These are phyloP conservation scores for Tulasnella sp. DNA, from an alignment of 768 basidiomycete species.

Conservation along the genomic window DNA sequence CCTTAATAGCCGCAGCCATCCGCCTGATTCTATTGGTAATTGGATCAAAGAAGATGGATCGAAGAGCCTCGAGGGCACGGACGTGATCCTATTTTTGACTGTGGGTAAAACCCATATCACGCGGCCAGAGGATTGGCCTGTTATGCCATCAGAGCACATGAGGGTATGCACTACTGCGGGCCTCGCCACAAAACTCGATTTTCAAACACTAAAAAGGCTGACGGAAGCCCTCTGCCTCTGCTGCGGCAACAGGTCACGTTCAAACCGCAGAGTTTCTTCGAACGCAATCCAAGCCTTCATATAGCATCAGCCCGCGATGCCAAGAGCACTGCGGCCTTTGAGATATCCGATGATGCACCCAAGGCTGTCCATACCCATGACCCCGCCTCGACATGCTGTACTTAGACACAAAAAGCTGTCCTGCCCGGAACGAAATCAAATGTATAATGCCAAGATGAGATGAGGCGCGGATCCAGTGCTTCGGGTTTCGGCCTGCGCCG, in stretches of 20 bases:
- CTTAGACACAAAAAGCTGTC: no score
- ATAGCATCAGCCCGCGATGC: slow-evolving; percentile 30
- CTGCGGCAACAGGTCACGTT: slow-evolving; percentile 44
- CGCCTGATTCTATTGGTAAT: slow-evolving; percentile 56
- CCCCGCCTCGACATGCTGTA: background rate
- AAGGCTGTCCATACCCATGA: slow-evolving; percentile 4
- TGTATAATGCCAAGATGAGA: no score
- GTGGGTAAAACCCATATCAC: slow-evolving; percentile 71
- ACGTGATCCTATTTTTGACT: slow-evolving; percentile 67
- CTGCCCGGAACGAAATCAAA: no score
- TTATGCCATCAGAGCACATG: slow-evolving; percentile 38
- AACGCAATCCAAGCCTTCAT: slow-evolving; percentile 78
- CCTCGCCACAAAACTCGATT: no score
- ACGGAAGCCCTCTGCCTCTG: slow-evolving; percentile 75
- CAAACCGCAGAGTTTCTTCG: slow-evolving; percentile 80
- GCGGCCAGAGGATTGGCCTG: slow-evolving; percentile 81
- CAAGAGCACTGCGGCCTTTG: background rate
- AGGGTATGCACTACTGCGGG: background rate
- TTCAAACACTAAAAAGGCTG: background rate
- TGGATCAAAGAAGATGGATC: slow-evolving; percentile 47
- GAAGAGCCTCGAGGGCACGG: slow-evolving; percentile 58
- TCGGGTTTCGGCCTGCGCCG: no score
- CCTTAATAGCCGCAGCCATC: slow-evolving; percentile 31
- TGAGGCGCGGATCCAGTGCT: no score
- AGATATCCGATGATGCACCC: background rate